A percentile compares a stretch with the other conserved stretches of the same genome.
phyloP scores from a whole-genome alignment of 2,329 filamentous ascomycete genomes.

The Diaporthe australafricana region DNA sequence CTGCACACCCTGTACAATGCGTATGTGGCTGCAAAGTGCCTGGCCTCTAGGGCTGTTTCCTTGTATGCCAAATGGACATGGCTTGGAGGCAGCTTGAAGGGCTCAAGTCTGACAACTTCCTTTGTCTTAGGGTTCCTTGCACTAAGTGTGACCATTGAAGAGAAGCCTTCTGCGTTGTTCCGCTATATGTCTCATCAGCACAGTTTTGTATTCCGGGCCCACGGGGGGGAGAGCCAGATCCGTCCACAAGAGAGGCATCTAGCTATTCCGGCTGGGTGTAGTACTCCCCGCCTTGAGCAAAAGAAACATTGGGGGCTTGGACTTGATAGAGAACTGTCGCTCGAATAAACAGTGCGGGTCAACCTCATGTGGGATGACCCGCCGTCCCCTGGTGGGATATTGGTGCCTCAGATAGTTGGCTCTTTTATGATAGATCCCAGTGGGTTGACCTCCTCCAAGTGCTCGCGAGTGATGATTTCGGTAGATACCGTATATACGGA shows the following conservation, averaged over 20 bases:
- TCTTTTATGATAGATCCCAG: no score
- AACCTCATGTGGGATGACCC: no score
- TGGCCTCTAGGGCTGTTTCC: slow-evolving; percentile 87
- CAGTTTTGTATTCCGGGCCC: not conserved
- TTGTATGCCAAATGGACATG: slow-evolving; percentile 82
- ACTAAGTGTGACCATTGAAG: slow-evolving; percentile 84
- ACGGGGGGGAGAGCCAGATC: not conserved
- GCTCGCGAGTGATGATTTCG: not conserved
- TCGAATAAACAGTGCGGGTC: no score
- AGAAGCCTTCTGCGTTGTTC: slow-evolving; percentile 79
- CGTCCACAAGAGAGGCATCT: no score
- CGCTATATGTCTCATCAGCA: slow-evolving; percentile 50
- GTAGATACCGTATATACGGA: not conserved
- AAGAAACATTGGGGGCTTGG: no score
- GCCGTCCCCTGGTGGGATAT: no score
- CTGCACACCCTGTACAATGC: slow-evolving; percentile 91
- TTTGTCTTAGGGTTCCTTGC: slow-evolving; percentile 84
- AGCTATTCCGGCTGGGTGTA: not conserved
- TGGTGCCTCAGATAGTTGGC: no score
- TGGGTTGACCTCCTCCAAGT: not conserved
- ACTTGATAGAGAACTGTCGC: no score
- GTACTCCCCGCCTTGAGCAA: not conserved
- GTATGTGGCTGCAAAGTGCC: slow-evolving; percentile 93
- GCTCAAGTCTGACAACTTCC: slow-evolving; percentile 78
- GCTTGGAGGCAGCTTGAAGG: slow-evolving; percentile 82